Evolutionary conservation across 2,329 filamentous ascomycete species (phyloP).

Genomic region (Thielaviopsis musarum): DNA sequence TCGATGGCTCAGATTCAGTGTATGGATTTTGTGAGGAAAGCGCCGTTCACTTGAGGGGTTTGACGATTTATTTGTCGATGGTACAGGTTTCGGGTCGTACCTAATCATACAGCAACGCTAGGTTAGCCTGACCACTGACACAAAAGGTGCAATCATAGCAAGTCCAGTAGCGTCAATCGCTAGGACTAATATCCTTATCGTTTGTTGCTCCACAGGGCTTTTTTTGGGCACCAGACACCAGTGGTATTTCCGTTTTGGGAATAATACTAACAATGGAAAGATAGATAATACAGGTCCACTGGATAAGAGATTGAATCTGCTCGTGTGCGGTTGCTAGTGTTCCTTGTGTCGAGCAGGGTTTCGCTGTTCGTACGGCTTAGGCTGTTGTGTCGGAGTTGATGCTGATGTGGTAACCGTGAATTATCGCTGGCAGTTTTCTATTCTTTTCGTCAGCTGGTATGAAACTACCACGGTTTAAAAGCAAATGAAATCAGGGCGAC

Average conservation of each 20-base stretch:
- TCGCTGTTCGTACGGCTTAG: background rate
- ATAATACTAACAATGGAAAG: background rate
- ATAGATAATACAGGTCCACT: background rate
- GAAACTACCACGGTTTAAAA: background rate
- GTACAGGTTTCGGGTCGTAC: background rate
- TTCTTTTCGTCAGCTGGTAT: background rate
- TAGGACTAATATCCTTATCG: background rate
- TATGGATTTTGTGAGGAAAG: background rate
- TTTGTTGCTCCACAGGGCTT: conserved; percentile 6
- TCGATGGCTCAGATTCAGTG: background rate
- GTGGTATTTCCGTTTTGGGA: conserved; percentile 8
- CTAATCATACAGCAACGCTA: background rate
- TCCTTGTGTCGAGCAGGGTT: background rate
- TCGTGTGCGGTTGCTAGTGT: background rate
- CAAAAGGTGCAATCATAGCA: background rate
- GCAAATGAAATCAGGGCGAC: background rate
- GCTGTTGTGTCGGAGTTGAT: background rate
- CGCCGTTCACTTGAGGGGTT: background rate
- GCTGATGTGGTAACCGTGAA: background rate
- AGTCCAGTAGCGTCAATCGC: background rate
- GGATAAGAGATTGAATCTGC: background rate
- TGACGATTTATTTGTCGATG: background rate
- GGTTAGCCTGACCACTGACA: background rate
- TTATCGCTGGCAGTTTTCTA: background rate
- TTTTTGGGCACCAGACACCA: background rate